Base-by-base conservation (phyloP, 371 early-diverging fungal genomes). In the Syncephalastrum racemosum region DNA sequence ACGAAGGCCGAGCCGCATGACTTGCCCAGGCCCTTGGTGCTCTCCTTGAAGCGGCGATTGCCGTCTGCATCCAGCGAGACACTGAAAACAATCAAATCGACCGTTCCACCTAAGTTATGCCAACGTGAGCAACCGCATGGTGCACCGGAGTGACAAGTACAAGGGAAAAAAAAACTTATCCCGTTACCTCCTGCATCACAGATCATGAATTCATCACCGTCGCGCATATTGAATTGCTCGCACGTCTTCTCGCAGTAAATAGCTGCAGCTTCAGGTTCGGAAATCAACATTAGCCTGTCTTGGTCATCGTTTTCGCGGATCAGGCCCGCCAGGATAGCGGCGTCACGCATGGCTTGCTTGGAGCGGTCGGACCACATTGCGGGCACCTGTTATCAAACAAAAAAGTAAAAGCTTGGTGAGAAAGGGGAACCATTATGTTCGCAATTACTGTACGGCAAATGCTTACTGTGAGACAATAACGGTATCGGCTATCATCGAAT, bases 341-440 rank as follows among this genome's bases (percentile, higher is more conserved):
- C 79, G 22, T 77, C 76, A 58, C 84, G 74, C 84, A 83, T 83
- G n/a, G 73, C 71, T 41, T 79, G 73, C 55, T 83, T 83, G 20
- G 84, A 77, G 43, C 70, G 70, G 54, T 81, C 82, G 6, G 82
- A 71, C 84, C 84, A 83, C 82, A 83, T 83, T 23, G 84, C 84
- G 18, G 84, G 84, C 5, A 83, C 79, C 52, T 75, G 50, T 52
- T 4, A 50, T 15, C 14, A 43, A 4, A 54, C 19, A 27, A 24
- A 27, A 14, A 36, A n/a, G n/a, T n/a, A n/a, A 31, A 10, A 10
- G 4, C 2, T 15, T 45, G n/a, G 23, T n/a, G 6, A 53, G 16
- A 45, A n/a, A 20, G 23, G 31, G 42, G 53, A 14, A 53, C 10
- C 53, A 25, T 55, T 43, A 41, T 23, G 24, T 36, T 24, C 7